phyloP scores from a whole-genome alignment of 352 stramenopile species.

The Thalassiosira hispida region DNA sequence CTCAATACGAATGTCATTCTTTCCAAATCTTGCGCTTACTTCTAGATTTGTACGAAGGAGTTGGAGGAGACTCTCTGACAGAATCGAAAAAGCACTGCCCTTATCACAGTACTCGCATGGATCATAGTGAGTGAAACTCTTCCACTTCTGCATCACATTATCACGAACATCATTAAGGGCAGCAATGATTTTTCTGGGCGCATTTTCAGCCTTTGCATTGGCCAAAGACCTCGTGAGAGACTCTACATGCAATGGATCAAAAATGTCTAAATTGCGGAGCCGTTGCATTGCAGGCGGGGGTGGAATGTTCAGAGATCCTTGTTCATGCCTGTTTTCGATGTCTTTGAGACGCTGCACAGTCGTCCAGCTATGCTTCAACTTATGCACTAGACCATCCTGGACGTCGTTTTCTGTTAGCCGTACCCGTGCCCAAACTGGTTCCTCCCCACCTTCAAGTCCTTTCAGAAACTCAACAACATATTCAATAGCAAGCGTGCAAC shows the following conservation, averaged over 20 bases:
- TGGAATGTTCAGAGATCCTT: not conserved
- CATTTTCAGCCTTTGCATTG: not conserved
- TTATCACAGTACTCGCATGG: not conserved
- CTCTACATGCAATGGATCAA: not conserved
- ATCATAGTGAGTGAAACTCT: not conserved
- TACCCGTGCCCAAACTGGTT: not conserved
- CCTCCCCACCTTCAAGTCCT: not conserved
- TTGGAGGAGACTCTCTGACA: not conserved
- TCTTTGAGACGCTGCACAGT: constrained; percentile 4
- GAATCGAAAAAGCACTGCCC: not conserved
- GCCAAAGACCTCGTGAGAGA: not conserved
- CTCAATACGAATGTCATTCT: constrained; percentile 12
- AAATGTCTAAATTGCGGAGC: constrained; percentile 4
- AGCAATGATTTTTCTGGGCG: constrained; percentile 4
- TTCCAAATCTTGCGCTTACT: constrained; percentile 12
- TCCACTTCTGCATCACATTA: constrained; percentile 1
- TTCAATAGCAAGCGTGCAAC: not conserved
- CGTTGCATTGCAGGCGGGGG: not conserved
- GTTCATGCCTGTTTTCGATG: not conserved
- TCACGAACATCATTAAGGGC: constrained; percentile 8
- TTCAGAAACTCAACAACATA: not conserved
- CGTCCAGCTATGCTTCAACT: not conserved
- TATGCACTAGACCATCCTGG: constrained; percentile 3
- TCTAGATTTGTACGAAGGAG: constrained; percentile 2
- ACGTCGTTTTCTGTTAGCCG: not conserved